Evolutionary conservation across 2,329 filamentous ascomycete species (phyloP), one percentile per base, ranked within the genome.

Genomic region (Colletotrichum endophyticum): DNA sequence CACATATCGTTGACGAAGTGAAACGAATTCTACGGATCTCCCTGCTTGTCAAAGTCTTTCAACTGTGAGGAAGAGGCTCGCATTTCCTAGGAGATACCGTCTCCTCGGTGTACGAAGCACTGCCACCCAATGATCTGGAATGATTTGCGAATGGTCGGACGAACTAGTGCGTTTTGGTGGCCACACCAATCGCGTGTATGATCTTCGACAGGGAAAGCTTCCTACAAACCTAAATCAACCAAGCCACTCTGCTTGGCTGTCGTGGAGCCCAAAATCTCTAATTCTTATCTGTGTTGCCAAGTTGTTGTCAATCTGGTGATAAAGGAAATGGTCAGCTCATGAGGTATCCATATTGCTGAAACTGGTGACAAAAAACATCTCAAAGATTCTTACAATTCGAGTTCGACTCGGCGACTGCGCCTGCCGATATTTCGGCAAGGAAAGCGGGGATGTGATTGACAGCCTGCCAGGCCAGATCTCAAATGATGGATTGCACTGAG

Each of bases 171-270:
- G 34, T 36, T 30, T 53, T 32, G 70, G 15, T 61, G 44, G 64
- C 19, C 34, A 53, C 70, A 66, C 28, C 19, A 28, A 15, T 34
- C 16, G 5, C 19, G 13, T 53, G 64, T 61, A 27, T 49, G 73
- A 73, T 73, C 44, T 30, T n/a, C 64, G 70, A 53, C 73, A 69
- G 39, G 70, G 64, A 73, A 66, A 57, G 27, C 63, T 36, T 73
- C 64, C 25, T 39, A 76, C 73, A 73, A 59, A 53, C 28, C n/a
- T 32, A 61, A 73, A 73, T 36, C 34, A 32, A 22, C 70, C 36
- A 53, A 66, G 70, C 70, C 73, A 69, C 57, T 7, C 19, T 64
- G 57, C 56, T 61, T 70, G 30, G 66, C 49, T 70, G 62, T n/a
- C 62, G 36, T 44, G 62, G n/a, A 39, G 62, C 22, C 34, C 32